These are phyloP conservation scores for Beta lomatogona DNA, from an alignment of 179 eudicot species.

Conservation along the genomic window DNA sequence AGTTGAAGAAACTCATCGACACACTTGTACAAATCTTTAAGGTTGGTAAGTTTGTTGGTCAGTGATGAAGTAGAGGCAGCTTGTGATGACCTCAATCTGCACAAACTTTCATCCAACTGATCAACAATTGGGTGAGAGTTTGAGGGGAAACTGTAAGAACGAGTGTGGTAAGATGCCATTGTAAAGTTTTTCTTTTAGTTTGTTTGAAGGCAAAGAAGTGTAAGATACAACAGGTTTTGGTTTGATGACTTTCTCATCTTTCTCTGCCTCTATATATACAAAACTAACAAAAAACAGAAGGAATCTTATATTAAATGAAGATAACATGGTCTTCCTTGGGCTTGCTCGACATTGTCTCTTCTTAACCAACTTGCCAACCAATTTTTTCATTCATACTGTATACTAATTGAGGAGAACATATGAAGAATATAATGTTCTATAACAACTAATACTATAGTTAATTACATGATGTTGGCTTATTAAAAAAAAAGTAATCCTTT, in stretches of 20 bases:
- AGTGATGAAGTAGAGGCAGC: constrained; percentile 32
- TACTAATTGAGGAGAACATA: background rate
- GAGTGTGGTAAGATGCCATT: constrained; percentile 11
- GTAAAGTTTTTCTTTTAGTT: background rate
- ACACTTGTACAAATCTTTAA: constrained; percentile 33
- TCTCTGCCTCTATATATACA: background rate
- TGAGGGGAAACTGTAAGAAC: constrained; percentile 35
- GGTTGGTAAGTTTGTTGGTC: constrained; percentile 20
- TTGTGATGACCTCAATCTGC: constrained; percentile 38
- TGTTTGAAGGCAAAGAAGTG: background rate
- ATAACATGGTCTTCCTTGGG: background rate
- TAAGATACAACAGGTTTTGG: background rate
- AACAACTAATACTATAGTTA: background rate
- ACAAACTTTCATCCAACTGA: constrained; percentile 34
- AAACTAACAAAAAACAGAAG: background rate
- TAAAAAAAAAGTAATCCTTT: background rate
- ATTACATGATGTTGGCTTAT: background rate
- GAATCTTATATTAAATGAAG: no score
- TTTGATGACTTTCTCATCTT: background rate
- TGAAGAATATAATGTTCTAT: background rate
- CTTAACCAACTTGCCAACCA: background rate
- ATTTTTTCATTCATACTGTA: background rate
- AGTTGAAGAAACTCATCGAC: constrained; percentile 34
- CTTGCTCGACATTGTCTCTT: background rate
- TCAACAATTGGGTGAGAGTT: constrained; percentile 32